phyloP scores from a whole-genome alignment of 78 protist species.

The Tieghemostelium lacteum region DNA sequence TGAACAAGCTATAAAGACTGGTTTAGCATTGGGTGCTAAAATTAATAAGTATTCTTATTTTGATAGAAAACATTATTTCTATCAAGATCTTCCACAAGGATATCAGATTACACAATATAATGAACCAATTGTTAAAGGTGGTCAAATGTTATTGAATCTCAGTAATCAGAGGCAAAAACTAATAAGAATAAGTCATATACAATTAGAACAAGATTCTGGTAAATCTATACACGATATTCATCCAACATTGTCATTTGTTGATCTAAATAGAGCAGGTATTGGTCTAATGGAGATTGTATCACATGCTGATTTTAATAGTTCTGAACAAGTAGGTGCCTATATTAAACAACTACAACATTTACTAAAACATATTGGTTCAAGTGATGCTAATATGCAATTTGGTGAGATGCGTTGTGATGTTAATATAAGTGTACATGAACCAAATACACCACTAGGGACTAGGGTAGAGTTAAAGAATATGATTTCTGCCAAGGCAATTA shows the following conservation, averaged over 20 bases:
- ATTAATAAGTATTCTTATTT: conserved; percentile 71
- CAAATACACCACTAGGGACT: conserved; percentile 25
- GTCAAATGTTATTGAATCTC: conserved; percentile 14
- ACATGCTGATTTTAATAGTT: conserved; percentile 72
- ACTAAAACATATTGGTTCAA: conserved; percentile 78
- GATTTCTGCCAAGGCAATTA: conserved; percentile 72
- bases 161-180: conserved; percentile 30
- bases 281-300: conserved; percentile 93
- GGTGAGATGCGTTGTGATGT: conserved; percentile 93
- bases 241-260: conserved; percentile 72
- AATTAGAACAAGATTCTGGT: conserved; percentile 81
- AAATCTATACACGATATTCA: conserved; percentile 79
- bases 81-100: conserved; percentile 91
- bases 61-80: conserved; percentile 94
- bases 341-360: conserved; percentile 79
- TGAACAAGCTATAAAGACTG: conserved; percentile 86
- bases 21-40: conserved; percentile 70
- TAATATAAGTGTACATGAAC: conserved; percentile 84
- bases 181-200: conserved; percentile 57
- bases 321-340: conserved; percentile 84
- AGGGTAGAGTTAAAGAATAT: conserved; percentile 90
- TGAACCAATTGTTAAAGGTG: conserved; percentile 79
- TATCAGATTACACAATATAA: conserved; percentile 93
- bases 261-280: conserved; percentile 92
- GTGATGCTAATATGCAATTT: conserved; percentile 88